Evolutionary conservation across 2,329 filamentous ascomycete genomes (phyloP).

Genomic region (Cladobotryum mycophilum): DNA sequence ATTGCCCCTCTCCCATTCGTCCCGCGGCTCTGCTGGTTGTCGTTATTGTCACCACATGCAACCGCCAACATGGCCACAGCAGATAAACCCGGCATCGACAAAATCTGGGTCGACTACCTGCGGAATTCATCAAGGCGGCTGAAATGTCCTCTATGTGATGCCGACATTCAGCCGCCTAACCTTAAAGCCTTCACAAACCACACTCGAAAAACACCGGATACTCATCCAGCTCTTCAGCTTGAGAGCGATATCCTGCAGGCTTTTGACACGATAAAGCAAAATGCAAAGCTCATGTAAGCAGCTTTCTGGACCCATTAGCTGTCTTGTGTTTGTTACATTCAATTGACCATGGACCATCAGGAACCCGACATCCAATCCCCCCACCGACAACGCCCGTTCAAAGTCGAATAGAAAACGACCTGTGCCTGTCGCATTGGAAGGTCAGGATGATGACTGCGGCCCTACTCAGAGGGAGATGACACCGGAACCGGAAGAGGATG

Average conservation of each 20-base stretch:
- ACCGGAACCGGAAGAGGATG: conserved; percentile 9
- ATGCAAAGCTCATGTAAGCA: conserved; percentile 5
- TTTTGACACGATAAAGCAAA: conserved; percentile 15
- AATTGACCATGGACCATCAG: background rate
- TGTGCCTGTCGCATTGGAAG: background rate
- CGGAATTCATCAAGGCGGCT: conserved; percentile 18
- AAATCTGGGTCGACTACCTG: conserved; percentile 20
- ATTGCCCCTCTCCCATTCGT: no score
- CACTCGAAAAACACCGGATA: conserved; percentile 12
- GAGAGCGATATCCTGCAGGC: conserved; percentile 22
- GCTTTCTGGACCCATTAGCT: background rate
- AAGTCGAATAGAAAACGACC: background rate
- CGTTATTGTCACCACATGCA: no score
- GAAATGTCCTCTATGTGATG: conserved; percentile 20
- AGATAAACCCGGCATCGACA: background rate
- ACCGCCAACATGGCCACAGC: background rate
- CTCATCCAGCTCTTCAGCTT: conserved; percentile 16
- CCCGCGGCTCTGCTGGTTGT: no score
- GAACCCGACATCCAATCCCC: background rate
- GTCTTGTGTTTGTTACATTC: no score
- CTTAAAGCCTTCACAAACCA: conserved; percentile 24
- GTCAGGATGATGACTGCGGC: background rate
- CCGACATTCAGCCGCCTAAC: conserved; percentile 16
- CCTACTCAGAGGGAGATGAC: background rate
- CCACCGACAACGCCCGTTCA: background rate